Evolutionary conservation across 2,329 filamentous ascomycete genomes (phyloP).

Genomic region (Trichophyton benhamiae): DNA sequence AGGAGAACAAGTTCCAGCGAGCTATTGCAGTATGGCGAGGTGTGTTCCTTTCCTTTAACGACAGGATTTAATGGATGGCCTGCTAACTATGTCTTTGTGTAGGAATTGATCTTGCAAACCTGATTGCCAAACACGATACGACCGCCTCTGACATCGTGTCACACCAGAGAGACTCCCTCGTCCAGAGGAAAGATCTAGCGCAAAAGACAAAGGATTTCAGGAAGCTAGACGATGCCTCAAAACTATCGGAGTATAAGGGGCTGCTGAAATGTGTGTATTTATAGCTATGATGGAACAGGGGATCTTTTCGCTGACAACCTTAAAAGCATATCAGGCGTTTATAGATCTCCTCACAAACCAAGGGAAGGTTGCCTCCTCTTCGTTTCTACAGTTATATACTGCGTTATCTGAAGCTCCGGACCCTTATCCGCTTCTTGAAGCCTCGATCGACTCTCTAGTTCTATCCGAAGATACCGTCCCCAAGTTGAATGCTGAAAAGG

Average conservation of each 20-base stretch:
- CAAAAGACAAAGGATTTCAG: constrained; percentile 98
- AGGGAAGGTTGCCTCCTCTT: constrained; percentile 83
- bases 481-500: constrained; percentile 76
- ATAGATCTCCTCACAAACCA: constrained; percentile 95
- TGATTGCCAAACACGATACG: constrained; percentile 76
- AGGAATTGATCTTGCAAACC: constrained; percentile 77
- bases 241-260: constrained; percentile 77
- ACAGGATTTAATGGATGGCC: not conserved
- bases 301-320: constrained; percentile 6
- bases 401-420: constrained; percentile 91
- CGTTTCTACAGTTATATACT: constrained; percentile 86
- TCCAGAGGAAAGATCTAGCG: constrained; percentile 93
- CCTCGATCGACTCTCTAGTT: constrained; percentile 86
- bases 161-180: constrained; percentile 87
- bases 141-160: constrained; percentile 91
- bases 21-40: constrained; percentile 95
- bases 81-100: constrained; percentile 9
- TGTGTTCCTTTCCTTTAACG: constrained; percentile 33
- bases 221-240: constrained; percentile 79
- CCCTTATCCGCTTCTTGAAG: constrained; percentile 89
- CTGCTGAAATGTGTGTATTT: constrained; percentile 62
- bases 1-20: constrained; percentile 87
- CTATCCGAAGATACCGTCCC: constrained; percentile 85
- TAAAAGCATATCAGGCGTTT: constrained; percentile 81
- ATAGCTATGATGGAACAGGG: not conserved